Base-by-base conservation (phyloP, 2,329 filamentous ascomycete genomes). In the Penicillium glabrum region DNA sequence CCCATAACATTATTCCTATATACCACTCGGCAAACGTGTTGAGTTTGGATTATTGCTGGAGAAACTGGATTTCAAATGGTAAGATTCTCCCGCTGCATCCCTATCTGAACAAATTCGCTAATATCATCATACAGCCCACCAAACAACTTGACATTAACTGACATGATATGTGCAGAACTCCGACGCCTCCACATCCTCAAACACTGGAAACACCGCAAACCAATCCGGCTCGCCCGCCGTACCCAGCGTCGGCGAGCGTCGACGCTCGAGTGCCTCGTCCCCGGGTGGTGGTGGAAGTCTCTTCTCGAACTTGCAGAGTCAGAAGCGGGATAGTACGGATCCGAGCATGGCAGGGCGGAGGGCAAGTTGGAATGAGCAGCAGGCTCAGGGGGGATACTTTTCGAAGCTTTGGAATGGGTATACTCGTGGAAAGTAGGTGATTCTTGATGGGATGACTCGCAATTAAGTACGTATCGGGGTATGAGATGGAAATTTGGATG, bases 341-440 rank as follows among this genome's bases (percentile, higher is more conserved):
- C 68, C 72, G 0, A 61, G 63, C 2, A 64, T 74, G 41, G 61
- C 67, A 7, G 71, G 69, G 2, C 69, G 79, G 46, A 67, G 77
- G 33, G 66, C 72, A 23, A 79, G 75, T 58, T 82, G 76, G 67
- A 71, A 70, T 50, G 79, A 81, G n/a, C 77, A 80, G 70, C 66
- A 68, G 51, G 67, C 72, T 9, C 62, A 69, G 27, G 65, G 69
- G 0, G 76, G 77, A 0, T 68, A 77, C 47, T 68, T 78, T 35
- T 67, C 69, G 3, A 70, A 69, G 57, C 70, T 71, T 72, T 79
- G 77, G 77, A 63, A 77, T 60, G 71, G 65, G n/a, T 75, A 75
- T 66, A 74, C 68, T 53, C 64, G 71, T 57, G 69, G 69, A 47
- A 58, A 46, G 49, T 53, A 53, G 14, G 26, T 45, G 35, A 29